Percentiles rank a stretch among this genome's conserved stretches.
Conservation (phyloP, 352 stramenopile species). For the Globisporangium megalacanthum region DNA sequence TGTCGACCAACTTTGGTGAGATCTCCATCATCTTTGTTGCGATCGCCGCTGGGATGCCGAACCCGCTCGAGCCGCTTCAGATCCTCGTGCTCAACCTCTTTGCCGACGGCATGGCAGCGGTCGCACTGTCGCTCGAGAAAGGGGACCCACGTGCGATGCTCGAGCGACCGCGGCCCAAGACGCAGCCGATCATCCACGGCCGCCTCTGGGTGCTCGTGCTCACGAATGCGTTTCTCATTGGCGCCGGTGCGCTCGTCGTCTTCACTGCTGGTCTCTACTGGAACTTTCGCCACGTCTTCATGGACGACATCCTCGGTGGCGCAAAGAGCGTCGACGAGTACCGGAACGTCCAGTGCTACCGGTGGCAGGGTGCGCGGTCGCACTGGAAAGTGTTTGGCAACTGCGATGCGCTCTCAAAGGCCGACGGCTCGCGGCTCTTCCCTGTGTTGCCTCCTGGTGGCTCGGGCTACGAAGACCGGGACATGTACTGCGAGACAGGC, state of each 20-base stretch:
- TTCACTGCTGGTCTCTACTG: constrained; percentile 65
- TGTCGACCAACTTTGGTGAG: constrained; percentile 97
- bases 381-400: constrained; percentile 59
- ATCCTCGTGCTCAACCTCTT: constrained; percentile 99
- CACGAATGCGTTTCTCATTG: constrained; percentile 56
- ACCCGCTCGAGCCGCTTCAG: constrained; percentile 94
- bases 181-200: constrained; percentile 48
- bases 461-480: constrained; percentile 28
- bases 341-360: constrained; percentile 42
- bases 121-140: constrained; percentile 65
- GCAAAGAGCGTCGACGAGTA: constrained; percentile 42
- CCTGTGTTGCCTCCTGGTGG: constrained; percentile 23
- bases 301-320: constrained; percentile 49
- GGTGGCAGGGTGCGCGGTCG: constrained; percentile 41
- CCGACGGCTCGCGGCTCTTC: constrained; percentile 51
- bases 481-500: constrained; percentile 49
- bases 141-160: constrained; percentile 61
- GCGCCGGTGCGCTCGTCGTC: constrained; percentile 32
- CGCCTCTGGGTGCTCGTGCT: constrained; percentile 63
- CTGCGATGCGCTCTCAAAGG: constrained; percentile 27
- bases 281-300: constrained; percentile 53
- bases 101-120: constrained; percentile 89
- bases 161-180: constrained; percentile 54
- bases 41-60: constrained; percentile 52
- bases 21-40: constrained; percentile 84